Evolutionary conservation across 768 basidiomycete genomes (phyloP), one percentile per base, ranked within the genome.

Genomic region (Macrolepiota albuminosa): DNA sequence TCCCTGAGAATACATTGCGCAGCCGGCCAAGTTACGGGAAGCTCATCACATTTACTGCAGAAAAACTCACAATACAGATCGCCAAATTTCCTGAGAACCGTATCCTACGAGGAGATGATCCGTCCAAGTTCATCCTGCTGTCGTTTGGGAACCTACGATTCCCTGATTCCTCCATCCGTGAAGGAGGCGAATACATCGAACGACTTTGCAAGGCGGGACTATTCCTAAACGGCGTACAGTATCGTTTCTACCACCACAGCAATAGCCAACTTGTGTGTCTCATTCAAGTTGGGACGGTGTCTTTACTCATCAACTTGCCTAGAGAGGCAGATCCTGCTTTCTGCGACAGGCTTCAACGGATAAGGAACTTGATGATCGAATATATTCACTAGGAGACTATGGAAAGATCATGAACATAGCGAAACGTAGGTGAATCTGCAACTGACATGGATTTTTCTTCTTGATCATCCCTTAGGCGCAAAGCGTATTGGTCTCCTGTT

Each of bases 191-290:
- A 13, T 88, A 88, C 63, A 80, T 87, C 47, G 64, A 72, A 21
- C 76, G 83, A 36, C 67, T 88, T 61, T 75, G 87, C 69, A 80
- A 78, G 60, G 71, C 74, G 0, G 87, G 87, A 0, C 59, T 89
- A 1, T 80, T 79, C 64, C 64, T 87, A 64, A 87, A 88, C 61
- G 77, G 75, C 1, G 69, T 78, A 0, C 82, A 87, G 62, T 87
- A 87, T 67, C 81, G 86, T 2, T 88, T 88, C 67, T 88, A 86
- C 60, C 83, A 84, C 58, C 87, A 89, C 59, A 87, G 87, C 45
- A 87, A 88, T 66, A 88, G 85, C 61, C 87, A 89, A 62, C 64
- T 88, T 67, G 85, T 86, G 5, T 18, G 47, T 33, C 16, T 42
- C 21, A 48, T 24, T 40, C 29, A 21, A 16, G 9, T 61, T 29